phyloP scores from a whole-genome alignment of 2,329 filamentous ascomycete species.

The Tolypocladium ophioglossoides region DNA sequence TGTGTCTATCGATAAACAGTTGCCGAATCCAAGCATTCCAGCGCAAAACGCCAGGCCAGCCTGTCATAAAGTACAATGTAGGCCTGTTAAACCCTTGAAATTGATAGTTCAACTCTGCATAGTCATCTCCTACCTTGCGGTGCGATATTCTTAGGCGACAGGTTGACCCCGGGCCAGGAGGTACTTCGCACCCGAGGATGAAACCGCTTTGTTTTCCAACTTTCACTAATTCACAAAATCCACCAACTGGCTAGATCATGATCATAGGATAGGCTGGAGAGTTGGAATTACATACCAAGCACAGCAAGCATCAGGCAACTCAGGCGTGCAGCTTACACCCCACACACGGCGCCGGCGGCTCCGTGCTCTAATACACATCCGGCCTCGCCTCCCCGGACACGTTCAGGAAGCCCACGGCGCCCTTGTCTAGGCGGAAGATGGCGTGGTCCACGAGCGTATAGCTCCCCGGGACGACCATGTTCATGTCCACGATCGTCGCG shows the following conservation, averaged over 20 bases:
- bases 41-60: no score
- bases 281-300: no score
- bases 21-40: no score
- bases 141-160: no score
- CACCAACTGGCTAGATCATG: background rate
- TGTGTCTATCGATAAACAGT: no score
- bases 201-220: background rate
- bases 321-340: constrained; percentile 21
- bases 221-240: background rate
- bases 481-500: constrained; percentile 19
- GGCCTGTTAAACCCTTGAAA: no score
- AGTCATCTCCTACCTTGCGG: no score
- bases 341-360: constrained; percentile 16
- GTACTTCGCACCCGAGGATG: background rate
- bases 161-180: no score
- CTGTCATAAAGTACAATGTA: no score
- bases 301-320: background rate
- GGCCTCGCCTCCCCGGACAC: constrained; percentile 17
- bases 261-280: no score
- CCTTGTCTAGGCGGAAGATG: constrained; percentile 22
- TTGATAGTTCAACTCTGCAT: no score
- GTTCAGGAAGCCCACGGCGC: constrained; percentile 22
- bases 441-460: constrained; percentile 23
- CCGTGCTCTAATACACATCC: constrained; percentile 14
- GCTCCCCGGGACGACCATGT: constrained; percentile 19